Conservation (phyloP, 305 asterid species). For the Fraxinus baroniana region DNA sequence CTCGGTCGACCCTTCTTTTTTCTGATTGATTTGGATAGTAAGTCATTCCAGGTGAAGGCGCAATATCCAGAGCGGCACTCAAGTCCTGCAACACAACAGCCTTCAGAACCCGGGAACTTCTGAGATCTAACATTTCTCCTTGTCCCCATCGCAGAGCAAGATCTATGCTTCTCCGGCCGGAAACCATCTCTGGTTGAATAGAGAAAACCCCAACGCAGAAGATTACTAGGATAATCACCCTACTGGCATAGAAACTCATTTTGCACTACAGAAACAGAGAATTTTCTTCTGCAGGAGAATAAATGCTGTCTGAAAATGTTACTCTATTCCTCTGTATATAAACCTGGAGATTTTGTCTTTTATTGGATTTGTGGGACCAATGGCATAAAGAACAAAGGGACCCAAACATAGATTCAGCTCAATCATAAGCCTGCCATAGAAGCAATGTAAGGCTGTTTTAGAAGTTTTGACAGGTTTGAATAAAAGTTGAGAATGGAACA, state of each 20-base stretch:
- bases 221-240: constrained; percentile 35
- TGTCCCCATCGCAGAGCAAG: constrained; percentile 44
- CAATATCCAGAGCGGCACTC: constrained; percentile 33
- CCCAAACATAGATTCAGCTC: constrained; percentile 57
- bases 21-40: constrained; percentile 67
- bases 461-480: constrained; percentile 80
- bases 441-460: constrained; percentile 75
- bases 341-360: constrained; percentile 25
- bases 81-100: constrained; percentile 32
- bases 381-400: constrained; percentile 50
- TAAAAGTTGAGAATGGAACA: constrained; percentile 46
- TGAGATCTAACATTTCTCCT: constrained; percentile 13
- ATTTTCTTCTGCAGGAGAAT: constrained; percentile 23
- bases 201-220: constrained; percentile 48
- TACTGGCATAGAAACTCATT: constrained; percentile 44
- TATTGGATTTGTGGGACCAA: constrained; percentile 50
- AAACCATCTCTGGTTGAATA: constrained; percentile 39
- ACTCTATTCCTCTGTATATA: constrained; percentile 31
- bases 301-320: constrained; percentile 34
- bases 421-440: constrained; percentile 68
- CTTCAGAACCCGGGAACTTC: constrained; percentile 37
- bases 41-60: constrained; percentile 58
- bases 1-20: constrained; percentile 68
- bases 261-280: constrained; percentile 23
- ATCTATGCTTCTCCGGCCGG: constrained; percentile 30